Percentiles rank a stretch among this genome's conserved stretches.
phyloP scores from a whole-genome alignment of 1,284 basidiomycete species.

The Ustilago loliicola region DNA sequence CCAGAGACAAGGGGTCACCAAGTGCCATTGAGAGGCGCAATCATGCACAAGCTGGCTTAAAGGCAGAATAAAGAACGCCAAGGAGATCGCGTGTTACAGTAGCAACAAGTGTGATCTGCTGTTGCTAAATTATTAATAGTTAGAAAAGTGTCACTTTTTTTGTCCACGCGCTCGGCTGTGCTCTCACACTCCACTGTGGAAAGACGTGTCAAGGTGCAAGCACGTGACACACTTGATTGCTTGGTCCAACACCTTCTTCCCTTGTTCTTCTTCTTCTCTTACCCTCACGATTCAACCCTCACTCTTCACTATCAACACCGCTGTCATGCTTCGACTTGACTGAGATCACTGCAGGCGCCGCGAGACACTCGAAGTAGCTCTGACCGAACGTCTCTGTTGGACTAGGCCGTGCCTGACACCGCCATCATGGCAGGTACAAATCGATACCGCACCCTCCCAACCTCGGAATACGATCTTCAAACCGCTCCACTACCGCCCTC shows the following conservation, averaged over 20 bases:
- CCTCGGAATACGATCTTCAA: conserved; percentile 34
- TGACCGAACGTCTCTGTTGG: not conserved
- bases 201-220: not conserved
- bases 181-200: not conserved
- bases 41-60: not conserved
- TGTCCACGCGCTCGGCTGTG: not conserved
- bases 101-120: no score
- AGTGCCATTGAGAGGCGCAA: no score
- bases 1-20: no score
- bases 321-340: not conserved
- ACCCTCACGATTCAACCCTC: not conserved
- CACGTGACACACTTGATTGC: not conserved
- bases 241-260: not conserved
- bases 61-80: not conserved
- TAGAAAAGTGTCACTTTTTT: not conserved
- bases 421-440: conserved; percentile 36
- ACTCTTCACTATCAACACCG: not conserved
- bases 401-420: not conserved
- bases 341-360: not conserved
- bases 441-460: conserved; percentile 33
- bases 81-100: not conserved
- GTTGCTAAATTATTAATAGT: no score
- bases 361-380: not conserved
- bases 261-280: not conserved
- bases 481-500: conserved; percentile 23